phyloP scores from a whole-genome alignment of 352 stramenopile species.

The Globisporangium spinosum region DNA sequence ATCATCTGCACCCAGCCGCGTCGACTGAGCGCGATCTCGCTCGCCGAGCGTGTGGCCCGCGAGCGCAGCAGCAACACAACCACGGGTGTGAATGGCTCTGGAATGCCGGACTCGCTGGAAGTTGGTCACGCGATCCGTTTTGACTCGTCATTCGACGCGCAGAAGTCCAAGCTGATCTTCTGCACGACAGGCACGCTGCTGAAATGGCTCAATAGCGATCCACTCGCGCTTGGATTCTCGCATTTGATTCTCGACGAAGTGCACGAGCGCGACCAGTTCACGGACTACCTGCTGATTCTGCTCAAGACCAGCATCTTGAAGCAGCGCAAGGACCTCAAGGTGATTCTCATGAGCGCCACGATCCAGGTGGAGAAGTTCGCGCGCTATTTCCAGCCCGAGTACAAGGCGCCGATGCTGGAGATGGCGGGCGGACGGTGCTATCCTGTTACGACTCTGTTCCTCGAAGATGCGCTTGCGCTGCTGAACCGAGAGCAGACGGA shows the following conservation, averaged over 20 bases:
- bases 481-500: conserved; percentile 30
- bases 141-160: conserved; percentile 70
- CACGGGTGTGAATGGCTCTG: conserved; percentile 20
- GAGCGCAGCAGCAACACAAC: conserved; percentile 71
- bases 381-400: conserved; percentile 87
- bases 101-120: conserved; percentile 22
- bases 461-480: conserved; percentile 82
- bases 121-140: conserved; percentile 93
- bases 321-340: conserved; percentile 78
- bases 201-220: conserved; percentile 79
- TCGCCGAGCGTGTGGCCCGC: conserved; percentile 83
- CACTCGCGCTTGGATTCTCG: conserved; percentile 77
- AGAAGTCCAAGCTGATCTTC: conserved; percentile 93
- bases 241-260: conserved; percentile 96
- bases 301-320: conserved; percentile 87
- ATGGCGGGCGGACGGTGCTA: conserved; percentile 85
- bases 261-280: conserved; percentile 94
- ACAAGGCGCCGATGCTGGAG: conserved; percentile 61
- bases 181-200: conserved; percentile 95
- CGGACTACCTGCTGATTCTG: conserved; percentile 95
- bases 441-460: conserved; percentile 91
- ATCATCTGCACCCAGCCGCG: conserved; percentile 94
- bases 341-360: conserved; percentile 96
- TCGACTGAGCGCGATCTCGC: conserved; percentile 88
- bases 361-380: conserved; percentile 93